Evolutionary conservation across 106 monocot genomes (phyloP), one percentile per base, ranked within the genome.

Genomic region (Dioscorea alata): DNA sequence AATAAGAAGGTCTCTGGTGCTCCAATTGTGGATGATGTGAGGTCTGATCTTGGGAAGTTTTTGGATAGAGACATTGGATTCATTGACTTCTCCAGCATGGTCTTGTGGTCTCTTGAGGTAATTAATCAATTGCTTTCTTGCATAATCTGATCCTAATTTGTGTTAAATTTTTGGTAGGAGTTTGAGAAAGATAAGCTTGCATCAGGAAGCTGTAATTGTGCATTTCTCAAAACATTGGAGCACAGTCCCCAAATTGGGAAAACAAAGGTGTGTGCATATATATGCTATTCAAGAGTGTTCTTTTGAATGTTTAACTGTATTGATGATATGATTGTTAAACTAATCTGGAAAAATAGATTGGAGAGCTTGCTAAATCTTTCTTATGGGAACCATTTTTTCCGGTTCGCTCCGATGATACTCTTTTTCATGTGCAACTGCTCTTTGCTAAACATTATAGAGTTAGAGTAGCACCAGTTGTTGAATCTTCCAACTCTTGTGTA

Each of bases 351-450:
- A 56, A 71, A 12, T 74, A 83, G 83, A 79, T 83, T 23, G 75
- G 34, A 23, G 79, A 75, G 48, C 72, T 83, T 21, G 79, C 83
- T 4, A 83, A 75, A 59, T 71, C 50, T 18, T 83, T 68, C 68
- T 59, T 83, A 25, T 83, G 83, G 83, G 79, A 83, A 52, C 79
- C 79, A 10, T 83, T 83, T 71, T 83, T 83, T 54, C 83, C 83
- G 20, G 74, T 75, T 21, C 68, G 58, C 23, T 25, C 35, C 31
- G 49, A 59, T 52, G 83, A 68, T 35, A 50, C 83, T 32, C 83
- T 83, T 33, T 79, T 83, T 67, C 83, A 79, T 49, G 75, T 79
- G 16, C 20, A 74, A 22, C 72, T 83, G 48, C 83, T 83, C 31
- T 79, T 83, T 64, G 34, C 83, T 4, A 83, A 75, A 23, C 83